phyloP scores from a whole-genome alignment of 352 stramenopile species.

The Globisporangium rhizosaccharum region DNA sequence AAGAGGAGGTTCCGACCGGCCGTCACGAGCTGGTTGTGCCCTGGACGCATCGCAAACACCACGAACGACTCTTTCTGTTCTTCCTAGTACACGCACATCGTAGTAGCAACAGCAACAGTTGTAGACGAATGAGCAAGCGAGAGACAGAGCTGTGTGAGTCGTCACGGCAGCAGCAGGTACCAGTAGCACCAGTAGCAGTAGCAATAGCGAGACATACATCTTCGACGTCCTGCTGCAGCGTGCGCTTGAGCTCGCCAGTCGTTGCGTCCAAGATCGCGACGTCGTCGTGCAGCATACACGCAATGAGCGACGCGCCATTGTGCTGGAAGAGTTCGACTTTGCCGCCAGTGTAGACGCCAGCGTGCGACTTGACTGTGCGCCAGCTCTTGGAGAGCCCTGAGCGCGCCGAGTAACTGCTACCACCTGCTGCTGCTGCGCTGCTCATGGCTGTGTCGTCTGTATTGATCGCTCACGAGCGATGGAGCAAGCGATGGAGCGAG shows the following conservation, averaged over 20 bases:
- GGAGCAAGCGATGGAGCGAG: background rate
- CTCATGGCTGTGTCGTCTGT: conserved; percentile 7
- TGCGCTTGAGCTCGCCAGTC: conserved; percentile 66
- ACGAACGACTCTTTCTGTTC: conserved; percentile 83
- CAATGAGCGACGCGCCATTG: conserved; percentile 33
- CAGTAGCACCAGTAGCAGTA: background rate
- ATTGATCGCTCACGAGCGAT: background rate
- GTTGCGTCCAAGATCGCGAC: conserved; percentile 68
- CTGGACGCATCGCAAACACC: conserved; percentile 68
- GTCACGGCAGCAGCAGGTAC: no score
- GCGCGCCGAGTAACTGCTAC: conserved; percentile 52
- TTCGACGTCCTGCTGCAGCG: conserved; percentile 70
- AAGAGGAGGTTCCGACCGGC: conserved; percentile 81
- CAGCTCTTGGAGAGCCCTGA: conserved; percentile 76
- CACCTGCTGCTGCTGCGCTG: no score
- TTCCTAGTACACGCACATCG: conserved; percentile 17
- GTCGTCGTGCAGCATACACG: conserved; percentile 82
- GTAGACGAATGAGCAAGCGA: background rate
- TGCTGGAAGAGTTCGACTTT: conserved; percentile 63
- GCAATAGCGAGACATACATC: conserved; percentile 18
- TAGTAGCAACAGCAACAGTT: background rate
- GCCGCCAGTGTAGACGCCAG: conserved; percentile 77
- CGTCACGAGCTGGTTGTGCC: conserved; percentile 79
- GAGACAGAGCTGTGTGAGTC: no score
- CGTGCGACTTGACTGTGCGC: conserved; percentile 69